phyloP scores from a whole-genome alignment of 208 protist species.

The Trypanosoma scelopori region DNA sequence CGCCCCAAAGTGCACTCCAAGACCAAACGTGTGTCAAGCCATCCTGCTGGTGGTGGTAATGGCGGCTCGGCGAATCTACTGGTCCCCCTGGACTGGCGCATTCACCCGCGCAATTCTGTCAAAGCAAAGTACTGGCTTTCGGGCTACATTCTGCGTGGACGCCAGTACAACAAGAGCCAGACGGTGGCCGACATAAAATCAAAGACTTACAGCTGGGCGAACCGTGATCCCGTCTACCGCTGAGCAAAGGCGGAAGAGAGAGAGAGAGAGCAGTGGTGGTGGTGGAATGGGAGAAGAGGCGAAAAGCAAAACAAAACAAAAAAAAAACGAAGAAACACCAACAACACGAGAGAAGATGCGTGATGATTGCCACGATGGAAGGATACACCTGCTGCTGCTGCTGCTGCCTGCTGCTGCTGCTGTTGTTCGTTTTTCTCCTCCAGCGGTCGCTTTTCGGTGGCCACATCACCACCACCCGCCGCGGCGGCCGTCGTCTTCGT shows the following conservation, averaged over 20 bases:
- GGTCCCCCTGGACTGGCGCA: constrained; percentile 90
- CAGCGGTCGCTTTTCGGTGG: too few species aligned
- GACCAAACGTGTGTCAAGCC: constrained; percentile 82
- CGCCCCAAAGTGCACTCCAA: constrained; percentile 84
- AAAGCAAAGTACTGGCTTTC: constrained; percentile 93
- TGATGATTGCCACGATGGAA: too few species aligned
- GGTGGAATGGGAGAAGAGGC: not conserved
- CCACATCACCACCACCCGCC: too few species aligned
- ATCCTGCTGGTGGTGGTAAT: constrained; percentile 90
- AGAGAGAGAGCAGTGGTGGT: too few species aligned
- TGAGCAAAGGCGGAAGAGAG: constrained; percentile 23
- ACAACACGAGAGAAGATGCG: too few species aligned
- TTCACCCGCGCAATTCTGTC: constrained; percentile 85
- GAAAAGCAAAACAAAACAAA: not conserved
- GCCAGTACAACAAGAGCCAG: constrained; percentile 85
- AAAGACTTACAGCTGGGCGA: constrained; percentile 91
- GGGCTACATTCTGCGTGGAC: constrained; percentile 86
- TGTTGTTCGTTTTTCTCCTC: too few species aligned
- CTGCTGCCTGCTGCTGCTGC: too few species aligned
- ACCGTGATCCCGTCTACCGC: constrained; percentile 86
- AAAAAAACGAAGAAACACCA: too few species aligned
- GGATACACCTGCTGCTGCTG: too few species aligned
- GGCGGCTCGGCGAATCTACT: constrained; percentile 82
- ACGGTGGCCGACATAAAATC: constrained; percentile 88
- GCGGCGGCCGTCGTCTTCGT: too few species aligned